Percentiles rank a stretch among this genome's conserved stretches.
Evolutionary conservation across 1,284 basidiomycete genomes (phyloP).

Genomic region (Fomitopsis betulina): DNA sequence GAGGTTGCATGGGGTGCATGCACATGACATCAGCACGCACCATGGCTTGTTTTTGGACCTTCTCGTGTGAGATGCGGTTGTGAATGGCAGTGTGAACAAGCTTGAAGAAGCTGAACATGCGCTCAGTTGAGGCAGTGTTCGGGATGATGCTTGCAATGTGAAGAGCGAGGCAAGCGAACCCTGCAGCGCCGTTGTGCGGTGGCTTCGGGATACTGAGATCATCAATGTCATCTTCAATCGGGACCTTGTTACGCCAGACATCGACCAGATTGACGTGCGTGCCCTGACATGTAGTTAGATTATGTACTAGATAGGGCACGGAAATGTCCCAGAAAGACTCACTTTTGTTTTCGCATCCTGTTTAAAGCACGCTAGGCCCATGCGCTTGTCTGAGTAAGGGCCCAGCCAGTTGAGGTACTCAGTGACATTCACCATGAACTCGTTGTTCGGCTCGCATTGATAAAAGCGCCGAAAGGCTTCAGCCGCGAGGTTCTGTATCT

Average conservation of each 20-base stretch:
- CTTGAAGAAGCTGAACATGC: slow-evolving; percentile 19
- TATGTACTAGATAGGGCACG: too few species aligned
- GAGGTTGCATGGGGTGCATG: neutral
- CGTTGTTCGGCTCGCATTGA: neutral
- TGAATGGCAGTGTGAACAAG: slow-evolving; percentile 17
- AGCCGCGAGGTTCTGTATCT: neutral
- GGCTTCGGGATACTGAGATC: neutral
- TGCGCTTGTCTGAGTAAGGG: neutral
- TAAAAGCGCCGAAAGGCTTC: slow-evolving; percentile 6
- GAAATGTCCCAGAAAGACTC: too few species aligned
- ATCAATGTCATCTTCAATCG: neutral
- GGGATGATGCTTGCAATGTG: slow-evolving; percentile 18
- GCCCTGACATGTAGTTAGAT: too few species aligned
- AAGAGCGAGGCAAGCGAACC: slow-evolving; percentile 16
- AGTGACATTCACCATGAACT: neutral
- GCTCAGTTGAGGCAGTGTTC: slow-evolving; percentile 20
- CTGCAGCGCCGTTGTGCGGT: slow-evolving; percentile 7
- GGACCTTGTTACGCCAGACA: neutral
- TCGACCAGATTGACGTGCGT: neutral
- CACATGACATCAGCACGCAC: slow-evolving; percentile 12
- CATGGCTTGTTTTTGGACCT: slow-evolving; percentile 13
- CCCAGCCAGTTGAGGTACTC: slow-evolving; percentile 2
- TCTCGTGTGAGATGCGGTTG: slow-evolving; percentile 10
- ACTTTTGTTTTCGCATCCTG: neutral
- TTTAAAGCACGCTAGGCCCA: neutral